These are phyloP conservation scores for Gastroboletus turbinatus DNA, from an alignment of 1,284 basidiomycete genomes.

Conservation along the genomic window DNA sequence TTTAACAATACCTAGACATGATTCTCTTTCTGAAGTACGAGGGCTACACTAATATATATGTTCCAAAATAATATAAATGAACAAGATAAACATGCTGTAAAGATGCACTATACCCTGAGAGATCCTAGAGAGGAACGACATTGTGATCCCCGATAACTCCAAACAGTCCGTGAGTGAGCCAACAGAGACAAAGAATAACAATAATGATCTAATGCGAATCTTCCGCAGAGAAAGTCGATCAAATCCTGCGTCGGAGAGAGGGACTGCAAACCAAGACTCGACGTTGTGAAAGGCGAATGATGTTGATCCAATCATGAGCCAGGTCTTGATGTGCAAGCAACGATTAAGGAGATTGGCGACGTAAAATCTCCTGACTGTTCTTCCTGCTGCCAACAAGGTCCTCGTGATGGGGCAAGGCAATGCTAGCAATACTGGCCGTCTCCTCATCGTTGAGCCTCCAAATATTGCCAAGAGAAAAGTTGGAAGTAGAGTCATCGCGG, in stretches of 20 bases:
- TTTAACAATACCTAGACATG: conserved; percentile 15
- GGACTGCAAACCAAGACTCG: not conserved
- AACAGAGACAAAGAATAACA: conserved; percentile 31
- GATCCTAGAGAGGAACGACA: conserved; percentile 33
- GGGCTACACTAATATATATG: conserved; percentile 34
- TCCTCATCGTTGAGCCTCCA: conserved; percentile 69
- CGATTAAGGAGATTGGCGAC: conserved; percentile 30
- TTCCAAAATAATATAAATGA: conserved; percentile 41
- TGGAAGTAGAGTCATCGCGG: conserved; percentile 33
- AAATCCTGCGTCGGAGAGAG: conserved; percentile 7
- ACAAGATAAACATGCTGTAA: conserved; percentile 38
- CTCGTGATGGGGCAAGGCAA: conserved; percentile 38
- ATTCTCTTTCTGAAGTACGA: conserved; percentile 11
- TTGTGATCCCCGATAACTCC: conserved; percentile 31
- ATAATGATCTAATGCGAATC: conserved; percentile 31
- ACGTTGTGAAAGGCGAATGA: not conserved
- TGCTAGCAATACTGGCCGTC: conserved; percentile 48
- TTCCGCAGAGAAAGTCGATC: conserved; percentile 21
- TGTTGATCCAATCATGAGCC: not conserved
- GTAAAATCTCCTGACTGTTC: conserved; percentile 34
- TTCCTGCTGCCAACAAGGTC: conserved; percentile 36
- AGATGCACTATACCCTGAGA: conserved; percentile 36
- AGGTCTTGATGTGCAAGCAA: not conserved
- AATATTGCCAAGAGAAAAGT: conserved; percentile 49
- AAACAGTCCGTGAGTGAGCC: conserved; percentile 34